Conservation (phyloP, 2,329 filamentous ascomycete species). For the Cercospora zeae-maydis region DNA sequence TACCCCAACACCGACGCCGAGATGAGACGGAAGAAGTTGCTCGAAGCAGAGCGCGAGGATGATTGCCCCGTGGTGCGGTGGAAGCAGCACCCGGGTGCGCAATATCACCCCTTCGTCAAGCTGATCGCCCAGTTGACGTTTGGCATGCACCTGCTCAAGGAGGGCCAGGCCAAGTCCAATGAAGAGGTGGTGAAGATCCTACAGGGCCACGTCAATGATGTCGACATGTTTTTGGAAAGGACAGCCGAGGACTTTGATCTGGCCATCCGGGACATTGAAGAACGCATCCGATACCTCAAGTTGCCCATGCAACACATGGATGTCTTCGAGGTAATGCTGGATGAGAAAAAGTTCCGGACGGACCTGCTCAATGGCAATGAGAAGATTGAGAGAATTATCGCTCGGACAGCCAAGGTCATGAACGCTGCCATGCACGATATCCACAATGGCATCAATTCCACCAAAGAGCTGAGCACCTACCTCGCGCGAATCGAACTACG, state of each 20-base stretch:
- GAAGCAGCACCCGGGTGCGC: constrained; percentile 70
- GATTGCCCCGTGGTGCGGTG: constrained; percentile 66
- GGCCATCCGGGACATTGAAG: constrained; percentile 72
- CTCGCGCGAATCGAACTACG: constrained; percentile 57
- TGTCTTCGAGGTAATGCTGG: constrained; percentile 82
- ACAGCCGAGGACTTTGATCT: constrained; percentile 80
- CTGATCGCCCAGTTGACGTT: constrained; percentile 90
- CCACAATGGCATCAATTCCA: constrained; percentile 70
- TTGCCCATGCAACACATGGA: constrained; percentile 77
- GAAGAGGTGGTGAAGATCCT: constrained; percentile 83
- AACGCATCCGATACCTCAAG: constrained; percentile 74
- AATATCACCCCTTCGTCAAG: constrained; percentile 84
- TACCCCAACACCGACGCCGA: constrained; percentile 50
- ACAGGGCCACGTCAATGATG: constrained; percentile 87
- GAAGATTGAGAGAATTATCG: constrained; percentile 83
- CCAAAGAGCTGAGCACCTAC: constrained; percentile 72
- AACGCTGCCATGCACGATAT: constrained; percentile 77
- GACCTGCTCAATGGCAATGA: constrained; percentile 85
- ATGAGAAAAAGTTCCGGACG: constrained; percentile 75
- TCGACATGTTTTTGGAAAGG: constrained; percentile 85
- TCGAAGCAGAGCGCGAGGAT: constrained; percentile 66
- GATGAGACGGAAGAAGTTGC: constrained; percentile 61
- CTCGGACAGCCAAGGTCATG: constrained; percentile 71
- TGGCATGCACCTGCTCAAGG: constrained; percentile 81
- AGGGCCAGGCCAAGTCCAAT: constrained; percentile 83